A percentile compares a stretch with the other conserved stretches of the same genome.
phyloP scores from a whole-genome alignment of 2,329 filamentous ascomycete genomes.

The Aspergillus pseudoviridinutans region DNA sequence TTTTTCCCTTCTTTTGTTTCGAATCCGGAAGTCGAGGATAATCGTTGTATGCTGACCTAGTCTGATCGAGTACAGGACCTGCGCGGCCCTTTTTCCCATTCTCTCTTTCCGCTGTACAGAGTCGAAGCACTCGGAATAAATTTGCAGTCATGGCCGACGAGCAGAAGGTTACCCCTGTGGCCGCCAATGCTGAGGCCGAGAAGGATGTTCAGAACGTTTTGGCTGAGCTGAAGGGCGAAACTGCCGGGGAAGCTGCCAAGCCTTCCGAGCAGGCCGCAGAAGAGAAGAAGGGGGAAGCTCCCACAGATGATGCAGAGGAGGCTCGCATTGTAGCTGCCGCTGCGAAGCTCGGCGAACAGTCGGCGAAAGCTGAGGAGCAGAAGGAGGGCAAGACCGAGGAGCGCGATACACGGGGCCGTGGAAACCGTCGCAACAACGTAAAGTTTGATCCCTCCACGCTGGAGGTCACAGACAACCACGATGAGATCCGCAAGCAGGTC shows the following conservation, averaged over 20 bases:
- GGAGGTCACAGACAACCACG: constrained; percentile 70
- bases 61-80: not conserved
- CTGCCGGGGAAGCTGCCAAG: constrained; percentile 11
- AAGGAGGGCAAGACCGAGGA: constrained; percentile 17
- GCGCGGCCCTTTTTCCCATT: not conserved
- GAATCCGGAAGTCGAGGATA: not conserved
- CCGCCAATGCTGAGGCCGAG: constrained; percentile 40
- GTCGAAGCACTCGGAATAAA: not conserved
- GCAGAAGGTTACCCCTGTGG: constrained; percentile 27
- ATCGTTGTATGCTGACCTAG: not conserved
- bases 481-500: constrained; percentile 82
- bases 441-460: constrained; percentile 68
- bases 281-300: constrained; percentile 19
- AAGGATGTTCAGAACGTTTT: constrained; percentile 45
- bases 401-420: constrained; percentile 23
- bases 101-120: not conserved
- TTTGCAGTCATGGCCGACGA: constrained; percentile 33
- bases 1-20: not conserved
- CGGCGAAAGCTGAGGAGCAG: constrained; percentile 34
- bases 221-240: constrained; percentile 41
- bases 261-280: not conserved
- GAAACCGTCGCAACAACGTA: constrained; percentile 51
- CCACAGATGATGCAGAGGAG: constrained; percentile 32
- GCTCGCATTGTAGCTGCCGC: constrained; percentile 37
- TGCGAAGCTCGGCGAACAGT: constrained; percentile 35